These are phyloP conservation scores for Coemansia sp. DNA, from an alignment of 192 early-diverging fungal species.

Conservation along the genomic window DNA sequence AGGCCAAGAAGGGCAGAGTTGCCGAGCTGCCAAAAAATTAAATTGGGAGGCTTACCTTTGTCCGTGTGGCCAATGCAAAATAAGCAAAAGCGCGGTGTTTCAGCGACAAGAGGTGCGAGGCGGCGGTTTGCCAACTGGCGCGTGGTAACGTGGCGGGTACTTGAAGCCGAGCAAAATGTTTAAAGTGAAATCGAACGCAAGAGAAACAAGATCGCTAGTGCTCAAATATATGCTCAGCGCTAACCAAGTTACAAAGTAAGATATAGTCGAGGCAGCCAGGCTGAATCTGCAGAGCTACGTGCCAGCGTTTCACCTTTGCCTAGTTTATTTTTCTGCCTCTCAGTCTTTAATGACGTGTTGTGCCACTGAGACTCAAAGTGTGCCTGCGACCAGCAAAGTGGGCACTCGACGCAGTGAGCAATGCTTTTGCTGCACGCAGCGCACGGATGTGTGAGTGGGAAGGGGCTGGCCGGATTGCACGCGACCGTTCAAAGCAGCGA, in stretches of 20 bases:
- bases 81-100: background rate
- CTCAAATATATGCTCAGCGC: background rate
- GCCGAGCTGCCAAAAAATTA: background rate
- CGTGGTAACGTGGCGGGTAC: background rate
- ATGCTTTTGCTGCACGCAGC: background rate
- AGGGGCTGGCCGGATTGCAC: background rate
- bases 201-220: background rate
- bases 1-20: background rate
- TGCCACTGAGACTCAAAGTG: background rate
- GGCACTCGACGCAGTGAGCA: background rate
- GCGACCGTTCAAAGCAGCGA: background rate
- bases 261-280: background rate
- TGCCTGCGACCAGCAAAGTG: background rate
- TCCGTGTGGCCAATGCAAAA: background rate
- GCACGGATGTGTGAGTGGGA: background rate
- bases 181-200: background rate
- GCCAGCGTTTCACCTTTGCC: too few relatives aligned
- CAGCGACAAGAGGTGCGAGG: background rate
- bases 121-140: conserved; percentile 5
- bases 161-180: background rate
- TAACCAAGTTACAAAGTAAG: conserved; percentile 3
- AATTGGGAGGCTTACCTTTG: conserved; percentile 2
- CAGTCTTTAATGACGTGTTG: background rate
- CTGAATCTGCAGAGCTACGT: too few relatives aligned
- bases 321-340: background rate